A percentile compares a stretch with the other conserved stretches of the same genome.
Evolutionary conservation across 2,329 filamentous ascomycete genomes (phyloP).

Genomic region (Botrytis porri): DNA sequence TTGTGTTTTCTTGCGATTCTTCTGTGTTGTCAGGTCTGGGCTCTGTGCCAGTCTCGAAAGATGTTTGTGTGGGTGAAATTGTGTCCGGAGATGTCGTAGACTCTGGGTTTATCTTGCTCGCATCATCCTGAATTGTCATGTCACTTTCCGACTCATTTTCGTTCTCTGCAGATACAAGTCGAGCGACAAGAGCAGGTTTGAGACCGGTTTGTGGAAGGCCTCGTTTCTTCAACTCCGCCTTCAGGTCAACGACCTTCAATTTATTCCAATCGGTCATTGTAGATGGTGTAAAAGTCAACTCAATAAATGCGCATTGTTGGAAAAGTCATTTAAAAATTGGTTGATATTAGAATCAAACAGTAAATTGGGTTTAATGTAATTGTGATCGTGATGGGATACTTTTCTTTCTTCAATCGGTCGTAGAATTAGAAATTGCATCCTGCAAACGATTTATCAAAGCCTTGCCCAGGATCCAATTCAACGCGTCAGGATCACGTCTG

Average conservation of each 20-base stretch:
- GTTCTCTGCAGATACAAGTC: slow-evolving; percentile 50
- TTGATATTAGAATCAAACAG: not conserved
- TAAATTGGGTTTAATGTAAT: not conserved
- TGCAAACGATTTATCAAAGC: slow-evolving; percentile 16
- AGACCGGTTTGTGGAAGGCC: slow-evolving; percentile 68
- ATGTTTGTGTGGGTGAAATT: slow-evolving; percentile 25
- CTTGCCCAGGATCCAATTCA: slow-evolving; percentile 13
- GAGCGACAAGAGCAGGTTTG: slow-evolving; percentile 68
- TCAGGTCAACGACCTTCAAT: slow-evolving; percentile 73
- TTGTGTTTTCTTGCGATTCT: not conserved
- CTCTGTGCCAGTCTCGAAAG: not conserved
- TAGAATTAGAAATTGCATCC: not conserved
- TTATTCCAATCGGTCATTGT: slow-evolving; percentile 52
- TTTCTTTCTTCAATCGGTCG: not conserved
- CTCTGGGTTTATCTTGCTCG: slow-evolving; percentile 26
- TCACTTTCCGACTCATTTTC: slow-evolving; percentile 39
- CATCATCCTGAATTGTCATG: slow-evolving; percentile 33
- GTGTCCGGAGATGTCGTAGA: slow-evolving; percentile 32
- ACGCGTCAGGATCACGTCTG: slow-evolving; percentile 19
- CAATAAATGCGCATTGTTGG: slow-evolving; percentile 1
- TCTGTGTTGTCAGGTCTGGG: not conserved
- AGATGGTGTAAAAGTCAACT: not conserved
- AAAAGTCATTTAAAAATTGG: not conserved
- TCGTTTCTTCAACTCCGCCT: slow-evolving; percentile 69
- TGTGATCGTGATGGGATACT: not conserved